phyloP scores from a whole-genome alignment of 2,329 filamentous ascomycete species.

The Xylariaceae sp. region DNA sequence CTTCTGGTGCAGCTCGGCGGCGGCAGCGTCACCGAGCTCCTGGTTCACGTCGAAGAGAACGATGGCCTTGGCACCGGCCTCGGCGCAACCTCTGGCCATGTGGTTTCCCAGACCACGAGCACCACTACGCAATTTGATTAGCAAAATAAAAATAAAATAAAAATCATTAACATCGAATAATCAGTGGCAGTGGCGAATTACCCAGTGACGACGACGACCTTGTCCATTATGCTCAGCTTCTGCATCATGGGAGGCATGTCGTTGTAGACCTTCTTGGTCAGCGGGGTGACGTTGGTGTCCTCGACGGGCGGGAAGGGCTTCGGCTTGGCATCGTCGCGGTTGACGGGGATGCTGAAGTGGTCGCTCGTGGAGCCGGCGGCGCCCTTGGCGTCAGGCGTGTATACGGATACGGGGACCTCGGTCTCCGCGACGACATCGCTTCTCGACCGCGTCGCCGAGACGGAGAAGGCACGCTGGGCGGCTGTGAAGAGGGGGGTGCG shows the following conservation, averaged over 20 bases:
- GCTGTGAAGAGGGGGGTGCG: slow-evolving; percentile 24
- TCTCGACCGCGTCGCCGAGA: slow-evolving; percentile 37
- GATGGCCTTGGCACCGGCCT: slow-evolving; percentile 68
- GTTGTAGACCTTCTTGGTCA: slow-evolving; percentile 49
- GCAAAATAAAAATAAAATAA: background rate
- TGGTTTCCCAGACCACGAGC: slow-evolving; percentile 72
- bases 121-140: slow-evolving; percentile 45
- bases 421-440: slow-evolving; percentile 52
- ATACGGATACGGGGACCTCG: slow-evolving; percentile 52
- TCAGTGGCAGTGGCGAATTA: slow-evolving; percentile 33
- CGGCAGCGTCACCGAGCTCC: slow-evolving; percentile 64
- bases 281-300: slow-evolving; percentile 45
- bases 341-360: slow-evolving; percentile 52
- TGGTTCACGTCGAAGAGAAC: slow-evolving; percentile 74
- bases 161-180: no score
- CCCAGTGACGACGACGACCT: slow-evolving; percentile 69
- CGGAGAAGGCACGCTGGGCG: slow-evolving; percentile 35
- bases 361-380: slow-evolving; percentile 37
- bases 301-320: slow-evolving; percentile 40
- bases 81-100: slow-evolving; percentile 72
- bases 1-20: slow-evolving; percentile 63
- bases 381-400: slow-evolving; percentile 44
- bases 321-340: slow-evolving; percentile 39
- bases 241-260: slow-evolving; percentile 59
- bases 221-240: slow-evolving; percentile 63